These are phyloP conservation scores for Leishmania major DNA, from an alignment of 208 protist species.

Conservation along the genomic window DNA sequence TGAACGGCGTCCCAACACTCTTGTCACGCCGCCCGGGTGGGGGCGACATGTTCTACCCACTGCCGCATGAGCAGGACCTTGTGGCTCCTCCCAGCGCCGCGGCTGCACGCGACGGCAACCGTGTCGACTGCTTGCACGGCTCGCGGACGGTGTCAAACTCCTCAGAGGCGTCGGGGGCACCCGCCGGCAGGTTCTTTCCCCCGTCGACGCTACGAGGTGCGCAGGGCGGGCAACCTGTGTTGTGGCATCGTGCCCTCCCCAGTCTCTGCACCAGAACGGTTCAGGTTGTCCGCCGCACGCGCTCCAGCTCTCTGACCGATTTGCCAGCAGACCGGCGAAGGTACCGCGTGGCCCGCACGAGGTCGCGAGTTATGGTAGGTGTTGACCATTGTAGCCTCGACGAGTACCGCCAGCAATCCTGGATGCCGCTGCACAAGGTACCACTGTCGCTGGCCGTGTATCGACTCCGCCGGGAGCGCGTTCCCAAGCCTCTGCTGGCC, in stretches of 20 bases:
- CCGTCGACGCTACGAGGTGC: conserved; percentile 4
- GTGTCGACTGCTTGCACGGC: background rate
- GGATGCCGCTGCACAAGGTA: conserved; percentile 5
- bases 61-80: conserved; percentile 64
- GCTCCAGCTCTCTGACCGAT: background rate
- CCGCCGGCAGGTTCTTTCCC: conserved; percentile 9
- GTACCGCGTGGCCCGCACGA: background rate
- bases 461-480: conserved; percentile 15
- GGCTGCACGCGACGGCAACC: background rate
- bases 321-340: background rate
- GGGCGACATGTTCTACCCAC: conserved; percentile 84
- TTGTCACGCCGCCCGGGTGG: conserved; percentile 75
- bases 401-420: conserved; percentile 23
- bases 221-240: conserved; percentile 11
- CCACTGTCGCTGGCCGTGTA: conserved; percentile 22
- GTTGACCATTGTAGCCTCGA: conserved; percentile 22
- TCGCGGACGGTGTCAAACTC: background rate
- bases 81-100: conserved; percentile 10
- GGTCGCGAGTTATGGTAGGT: conserved; percentile 6
- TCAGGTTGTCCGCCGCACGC: conserved; percentile 16
- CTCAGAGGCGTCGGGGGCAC: background rate
- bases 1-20: conserved; percentile 82
- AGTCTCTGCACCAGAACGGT: conserved; percentile 20
- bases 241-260: conserved; percentile 23
- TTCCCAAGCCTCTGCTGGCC: conserved; percentile 26